Base-by-base conservation (phyloP, 805 yeast species). In the Starmerella bacillaris region DNA sequence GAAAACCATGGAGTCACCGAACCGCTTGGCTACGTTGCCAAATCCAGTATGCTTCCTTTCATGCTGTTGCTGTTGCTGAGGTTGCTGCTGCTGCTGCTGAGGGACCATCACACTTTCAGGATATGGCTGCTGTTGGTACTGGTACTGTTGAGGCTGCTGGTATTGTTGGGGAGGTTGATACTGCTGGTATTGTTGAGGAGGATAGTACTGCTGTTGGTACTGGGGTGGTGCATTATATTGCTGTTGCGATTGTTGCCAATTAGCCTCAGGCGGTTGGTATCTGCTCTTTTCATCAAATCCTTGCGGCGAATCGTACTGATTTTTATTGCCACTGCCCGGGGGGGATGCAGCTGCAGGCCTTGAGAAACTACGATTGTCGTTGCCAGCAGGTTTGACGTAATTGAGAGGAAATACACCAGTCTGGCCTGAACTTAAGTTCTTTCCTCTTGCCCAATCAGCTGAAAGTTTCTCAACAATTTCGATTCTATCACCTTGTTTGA, bases 381-480 rank as follows among this genome's bases (percentile, higher is more conserved):
- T 35, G 16, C 28, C 38, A 18, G 35, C 41, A 38, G 51, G 56
- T 34, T 64, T 65, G 33, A 83, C 93, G 51, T 89, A 86, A 53
- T 80, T 80, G 1, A 86, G 61, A 6, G 98, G 98, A 60, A 89
- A 84, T 51, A 84, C 74, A 29, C 96, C 98, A 5, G 67, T 65
- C 4, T 70, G 68, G 39, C 68, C 65, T 30, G 64, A 53, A 14
- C 60, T 58, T 30, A 43, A 29, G 37, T 50, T 50, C 24, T 55
- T 53, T 31, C 98, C 98, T 51, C 70, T 76, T 78, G 89, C 83
- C 98, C 98, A 86, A 51, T 83, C 86, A 26, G 68, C 65, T 16
- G 86, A 78, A 32, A 76, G 63, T 48, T 71, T 78, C 51, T 83
- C 92, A 4, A 70, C 37, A 4, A 89, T 69, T 21, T 67, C 66